phyloP scores from a whole-genome alignment of 306 rosid genomes.

The Vigna radiata region DNA sequence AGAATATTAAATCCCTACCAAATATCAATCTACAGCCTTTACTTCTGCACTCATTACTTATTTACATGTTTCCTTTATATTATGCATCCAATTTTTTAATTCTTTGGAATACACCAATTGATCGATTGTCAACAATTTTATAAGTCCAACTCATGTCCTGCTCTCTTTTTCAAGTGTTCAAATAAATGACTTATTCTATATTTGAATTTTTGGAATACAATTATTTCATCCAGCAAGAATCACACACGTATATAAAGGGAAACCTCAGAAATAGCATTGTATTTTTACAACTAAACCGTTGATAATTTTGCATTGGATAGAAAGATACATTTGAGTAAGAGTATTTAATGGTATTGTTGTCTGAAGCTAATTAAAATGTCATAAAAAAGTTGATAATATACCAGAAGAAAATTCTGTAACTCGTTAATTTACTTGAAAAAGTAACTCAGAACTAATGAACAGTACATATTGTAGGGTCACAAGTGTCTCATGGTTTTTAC shows the following conservation, averaged over 20 bases:
- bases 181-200: neutral
- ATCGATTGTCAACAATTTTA: neutral
- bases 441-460: neutral
- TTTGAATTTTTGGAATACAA: neutral
- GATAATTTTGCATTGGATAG: neutral
- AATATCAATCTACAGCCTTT: slow-evolving; percentile 2
- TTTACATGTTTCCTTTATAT: slow-evolving; percentile 3
- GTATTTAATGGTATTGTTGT: neutral
- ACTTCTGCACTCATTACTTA: slow-evolving; percentile 5
- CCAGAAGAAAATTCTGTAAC: neutral
- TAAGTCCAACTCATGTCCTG: neutral
- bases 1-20: neutral
- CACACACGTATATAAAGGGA: neutral
- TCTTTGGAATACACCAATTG: slow-evolving; percentile 3
- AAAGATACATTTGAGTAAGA: slow-evolving; percentile 15
- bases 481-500: neutral
- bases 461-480: neutral
- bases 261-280: no score
- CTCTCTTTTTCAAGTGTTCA: slow-evolving; percentile 2
- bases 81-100: slow-evolving; percentile 1
- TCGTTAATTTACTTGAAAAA: neutral
- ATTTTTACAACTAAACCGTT: neutral
- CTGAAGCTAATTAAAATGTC: neutral
- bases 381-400: neutral
- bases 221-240: neutral